A percentile compares a stretch with the other conserved stretches of the same genome.
Evolutionary conservation across 73 alveolate species (phyloP).

Genomic region (Uronychia setigera): DNA sequence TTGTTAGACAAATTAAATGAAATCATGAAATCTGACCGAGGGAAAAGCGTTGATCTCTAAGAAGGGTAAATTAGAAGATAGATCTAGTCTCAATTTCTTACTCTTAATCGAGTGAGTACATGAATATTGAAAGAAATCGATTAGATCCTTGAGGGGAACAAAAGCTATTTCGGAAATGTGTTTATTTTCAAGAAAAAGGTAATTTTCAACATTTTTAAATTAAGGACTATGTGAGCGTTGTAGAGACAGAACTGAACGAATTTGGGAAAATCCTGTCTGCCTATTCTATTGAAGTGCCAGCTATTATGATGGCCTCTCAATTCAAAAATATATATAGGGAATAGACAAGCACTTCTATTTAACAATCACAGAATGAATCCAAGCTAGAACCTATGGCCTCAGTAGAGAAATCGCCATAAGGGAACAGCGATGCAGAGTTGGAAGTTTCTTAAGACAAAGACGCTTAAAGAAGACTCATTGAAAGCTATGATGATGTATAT

Average conservation of each 20-base stretch:
- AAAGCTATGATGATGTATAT: no score
- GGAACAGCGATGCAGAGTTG: no score
- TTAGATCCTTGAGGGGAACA: neutral
- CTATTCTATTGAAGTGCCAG: neutral
- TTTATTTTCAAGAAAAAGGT: neutral
- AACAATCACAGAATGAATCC: no score
- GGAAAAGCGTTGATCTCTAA: neutral
- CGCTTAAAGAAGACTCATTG: no score
- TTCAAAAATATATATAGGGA: no score
- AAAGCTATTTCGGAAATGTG: neutral
- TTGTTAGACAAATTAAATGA: neutral
- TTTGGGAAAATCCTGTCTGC: neutral
- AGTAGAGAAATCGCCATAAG: no score
- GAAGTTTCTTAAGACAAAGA: no score
- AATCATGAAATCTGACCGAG: neutral
- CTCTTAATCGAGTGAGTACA: neutral
- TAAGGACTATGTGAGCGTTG: neutral
- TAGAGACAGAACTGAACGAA: neutral
- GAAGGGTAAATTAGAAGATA: neutral
- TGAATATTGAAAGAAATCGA: neutral
- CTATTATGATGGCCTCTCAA: no score
- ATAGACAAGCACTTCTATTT: no score
- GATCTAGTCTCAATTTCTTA: neutral
- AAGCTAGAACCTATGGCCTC: no score
- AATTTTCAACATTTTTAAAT: no score